Evolutionary conservation across 140 eudicot genomes (phyloP), one percentile per base, ranked within the genome.

Genomic region (Stevia rebaudiana): DNA sequence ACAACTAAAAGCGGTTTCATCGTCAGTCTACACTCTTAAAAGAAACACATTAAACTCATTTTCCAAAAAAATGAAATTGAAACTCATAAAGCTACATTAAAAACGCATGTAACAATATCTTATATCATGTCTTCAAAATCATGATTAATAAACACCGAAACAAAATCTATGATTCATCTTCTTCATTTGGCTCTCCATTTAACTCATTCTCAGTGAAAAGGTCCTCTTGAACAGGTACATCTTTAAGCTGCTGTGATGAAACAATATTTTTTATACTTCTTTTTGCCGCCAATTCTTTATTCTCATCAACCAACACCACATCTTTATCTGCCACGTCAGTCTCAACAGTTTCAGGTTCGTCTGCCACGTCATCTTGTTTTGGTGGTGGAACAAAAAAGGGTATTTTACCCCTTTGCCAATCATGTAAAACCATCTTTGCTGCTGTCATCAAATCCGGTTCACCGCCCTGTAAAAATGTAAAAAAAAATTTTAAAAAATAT

Each of bases 381-480:
- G 96, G 96, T 0, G 98, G 98, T 16, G 92, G 92, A 21, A 88
- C 98, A 43, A 92, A 92, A 72, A 92, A 92, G 0, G 96, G 96
- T 70, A 92, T 88, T 74, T 92, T 92, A 48, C 98, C 98, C 70
- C 98, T 85, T 74, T 92, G 98, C 98, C 98, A 92, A 65, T 92
- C 98, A 37, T 88, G 95, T 41, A 92, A 79, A n/a, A 92, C 85
- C 98, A 92, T 88, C 89, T 92, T 92, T 44, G 95, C 98, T 22
- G 91, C 98, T 19, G 98, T 91, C 84, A 65, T 88, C 50, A 75
- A 61, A 76, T 91, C 96, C 2, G 98, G 98, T 48, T 91, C 98
- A 35, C 98, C 98, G 47, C 98, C 98, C 98, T 90, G 79, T 35
- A 56, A 52, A 68, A 49, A 1, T 4, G 4, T 28, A 28, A 28